Evolutionary conservation across 768 basidiomycete species (phyloP).

Genomic region (Lactifluus piperatus): DNA sequence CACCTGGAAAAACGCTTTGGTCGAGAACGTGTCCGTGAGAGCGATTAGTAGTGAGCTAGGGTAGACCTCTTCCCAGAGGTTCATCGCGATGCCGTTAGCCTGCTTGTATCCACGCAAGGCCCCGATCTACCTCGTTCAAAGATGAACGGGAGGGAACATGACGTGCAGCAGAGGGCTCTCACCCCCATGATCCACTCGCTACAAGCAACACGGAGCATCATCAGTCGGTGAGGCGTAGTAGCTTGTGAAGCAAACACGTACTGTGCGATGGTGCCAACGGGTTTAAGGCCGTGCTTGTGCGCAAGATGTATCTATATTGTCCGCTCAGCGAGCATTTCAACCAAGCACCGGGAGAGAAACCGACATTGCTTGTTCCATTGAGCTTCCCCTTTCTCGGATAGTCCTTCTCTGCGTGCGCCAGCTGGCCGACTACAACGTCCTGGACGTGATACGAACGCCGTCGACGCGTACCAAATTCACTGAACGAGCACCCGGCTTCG

Average conservation of each 20-base stretch:
- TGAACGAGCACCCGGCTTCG: slow-evolving; percentile 57
- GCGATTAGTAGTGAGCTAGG: slow-evolving; percentile 54
- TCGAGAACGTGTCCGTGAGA: slow-evolving; percentile 93
- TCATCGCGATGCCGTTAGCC: slow-evolving; percentile 64
- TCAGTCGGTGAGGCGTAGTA: background rate
- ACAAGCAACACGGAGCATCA: slow-evolving; percentile 7
- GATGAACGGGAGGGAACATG: background rate
- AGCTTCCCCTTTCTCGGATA: slow-evolving; percentile 44
- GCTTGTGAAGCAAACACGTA: slow-evolving; percentile 31
- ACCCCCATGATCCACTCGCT: slow-evolving; percentile 94
- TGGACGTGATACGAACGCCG: slow-evolving; percentile 68
- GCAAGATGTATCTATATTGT: slow-evolving; percentile 71
- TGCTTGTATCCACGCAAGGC: slow-evolving; percentile 77
- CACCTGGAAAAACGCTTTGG: slow-evolving; percentile 75
- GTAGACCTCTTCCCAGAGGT: slow-evolving; percentile 81
- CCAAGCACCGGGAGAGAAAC: slow-evolving; percentile 12
- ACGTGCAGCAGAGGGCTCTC: slow-evolving; percentile 21
- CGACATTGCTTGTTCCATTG: slow-evolving; percentile 87
- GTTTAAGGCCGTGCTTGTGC: slow-evolving; percentile 51
- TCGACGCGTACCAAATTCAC: slow-evolving; percentile 83
- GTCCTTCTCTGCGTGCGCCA: slow-evolving; percentile 57
- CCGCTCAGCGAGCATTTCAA: background rate
- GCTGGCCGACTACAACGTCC: slow-evolving; percentile 61
- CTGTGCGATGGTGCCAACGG: slow-evolving; percentile 84
- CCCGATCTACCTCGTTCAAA: slow-evolving; percentile 48